Percentiles rank a stretch among this genome's conserved stretches.
Evolutionary conservation across 83 land plant genomes (phyloP).

Genomic region (Isoetes engelmannii): DNA sequence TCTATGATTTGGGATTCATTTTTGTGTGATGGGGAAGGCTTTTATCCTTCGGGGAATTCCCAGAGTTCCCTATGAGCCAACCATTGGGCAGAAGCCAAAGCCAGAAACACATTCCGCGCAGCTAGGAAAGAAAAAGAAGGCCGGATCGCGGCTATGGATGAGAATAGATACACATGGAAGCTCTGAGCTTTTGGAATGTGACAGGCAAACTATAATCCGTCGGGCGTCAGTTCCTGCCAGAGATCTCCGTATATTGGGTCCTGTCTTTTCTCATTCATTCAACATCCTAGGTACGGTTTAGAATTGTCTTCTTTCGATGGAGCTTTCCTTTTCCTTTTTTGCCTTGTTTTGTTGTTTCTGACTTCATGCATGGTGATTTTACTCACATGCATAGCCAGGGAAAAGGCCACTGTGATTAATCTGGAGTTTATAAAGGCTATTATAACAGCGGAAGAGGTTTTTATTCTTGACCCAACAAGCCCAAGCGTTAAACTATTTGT

Average conservation of each 20-base stretch:
- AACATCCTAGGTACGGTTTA: constrained; percentile 59
- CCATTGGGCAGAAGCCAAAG: too few species aligned
- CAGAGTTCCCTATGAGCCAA: too few species aligned
- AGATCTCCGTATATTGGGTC: constrained; percentile 88
- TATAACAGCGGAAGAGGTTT: constrained; percentile 83
- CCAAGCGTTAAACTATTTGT: constrained; percentile 75
- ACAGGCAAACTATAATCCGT: constrained; percentile 56
- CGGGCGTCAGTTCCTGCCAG: constrained; percentile 73
- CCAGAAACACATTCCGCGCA: too few species aligned
- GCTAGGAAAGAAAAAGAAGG: constrained; percentile 53
- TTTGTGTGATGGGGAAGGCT: too few species aligned
- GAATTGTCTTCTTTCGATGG: background rate
- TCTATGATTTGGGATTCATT: too few species aligned
- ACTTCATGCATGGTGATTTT: background rate
- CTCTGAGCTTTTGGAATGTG: constrained; percentile 72
- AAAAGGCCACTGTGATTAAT: constrained; percentile 89
- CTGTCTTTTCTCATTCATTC: constrained; percentile 89
- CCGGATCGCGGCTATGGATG: constrained; percentile 76
- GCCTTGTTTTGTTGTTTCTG: background rate
- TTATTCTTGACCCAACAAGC: constrained; percentile 66
- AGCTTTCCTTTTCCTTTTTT: background rate
- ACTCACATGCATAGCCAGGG: constrained; percentile 60
- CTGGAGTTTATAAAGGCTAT: constrained; percentile 85
- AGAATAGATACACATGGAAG: constrained; percentile 51
- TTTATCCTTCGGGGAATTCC: too few species aligned